A percentile compares a stretch with the other conserved stretches of the same genome.
Evolutionary conservation across 257 asterid genomes (phyloP).

Genomic region (Jacaranda copaia): DNA sequence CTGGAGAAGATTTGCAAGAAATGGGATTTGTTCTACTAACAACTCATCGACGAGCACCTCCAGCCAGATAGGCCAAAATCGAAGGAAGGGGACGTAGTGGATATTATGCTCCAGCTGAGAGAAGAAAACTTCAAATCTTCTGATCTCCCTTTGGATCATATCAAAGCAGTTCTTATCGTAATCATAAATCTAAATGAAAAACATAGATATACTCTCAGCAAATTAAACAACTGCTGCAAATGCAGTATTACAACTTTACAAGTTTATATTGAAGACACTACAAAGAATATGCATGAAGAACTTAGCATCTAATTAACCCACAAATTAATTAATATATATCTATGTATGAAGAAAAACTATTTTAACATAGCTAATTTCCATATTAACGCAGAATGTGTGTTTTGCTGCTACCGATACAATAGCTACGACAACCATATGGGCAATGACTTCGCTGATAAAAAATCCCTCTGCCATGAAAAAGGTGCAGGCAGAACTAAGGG

Average conservation of each 20-base stretch:
- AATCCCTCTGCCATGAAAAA: constrained; percentile 34
- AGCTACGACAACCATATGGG: constrained; percentile 35
- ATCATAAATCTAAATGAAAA: too few relatives aligned
- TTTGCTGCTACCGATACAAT: constrained; percentile 41
- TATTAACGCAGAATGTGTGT: constrained; percentile 27
- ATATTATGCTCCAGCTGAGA: background rate
- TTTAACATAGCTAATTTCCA: too few relatives aligned
- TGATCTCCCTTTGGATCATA: background rate
- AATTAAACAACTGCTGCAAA: too few relatives aligned
- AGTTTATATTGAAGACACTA: too few relatives aligned
- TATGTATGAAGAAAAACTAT: too few relatives aligned
- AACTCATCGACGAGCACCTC: background rate
- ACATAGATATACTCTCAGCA: too few relatives aligned
- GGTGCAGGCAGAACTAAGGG: constrained; percentile 27
- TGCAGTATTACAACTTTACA: too few relatives aligned
- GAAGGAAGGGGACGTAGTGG: background rate
- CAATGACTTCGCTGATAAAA: constrained; percentile 35
- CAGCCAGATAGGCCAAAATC: background rate
- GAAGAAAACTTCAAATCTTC: background rate
- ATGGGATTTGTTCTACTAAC: background rate
- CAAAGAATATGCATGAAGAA: too few relatives aligned
- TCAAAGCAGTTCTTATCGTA: background rate
- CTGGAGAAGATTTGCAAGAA: background rate
- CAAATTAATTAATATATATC: too few relatives aligned
- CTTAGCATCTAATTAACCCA: too few relatives aligned